Conservation (phyloP, 306 rosid genomes). For the Quercus dentata region DNA sequence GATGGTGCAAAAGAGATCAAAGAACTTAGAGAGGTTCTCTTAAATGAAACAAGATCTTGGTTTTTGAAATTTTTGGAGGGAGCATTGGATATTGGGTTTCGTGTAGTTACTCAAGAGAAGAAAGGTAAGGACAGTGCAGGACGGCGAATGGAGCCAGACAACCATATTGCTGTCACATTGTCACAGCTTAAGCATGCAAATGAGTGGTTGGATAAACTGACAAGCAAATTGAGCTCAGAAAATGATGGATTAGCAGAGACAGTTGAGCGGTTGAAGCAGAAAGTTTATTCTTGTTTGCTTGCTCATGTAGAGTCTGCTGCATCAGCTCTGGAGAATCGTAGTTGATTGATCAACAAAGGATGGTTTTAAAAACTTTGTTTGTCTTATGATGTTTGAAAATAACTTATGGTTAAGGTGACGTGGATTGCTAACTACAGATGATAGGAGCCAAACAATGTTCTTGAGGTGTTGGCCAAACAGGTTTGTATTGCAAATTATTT, state of each 20-base stretch:
- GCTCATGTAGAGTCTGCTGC: slow-evolving; percentile 79
- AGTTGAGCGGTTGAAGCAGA: slow-evolving; percentile 64
- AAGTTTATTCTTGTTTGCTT: slow-evolving; percentile 73
- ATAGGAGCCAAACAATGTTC: slow-evolving; percentile 18
- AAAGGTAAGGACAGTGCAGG: slow-evolving; percentile 56
- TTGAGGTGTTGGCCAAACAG: not conserved
- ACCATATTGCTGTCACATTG: slow-evolving; percentile 62
- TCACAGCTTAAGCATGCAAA: slow-evolving; percentile 83
- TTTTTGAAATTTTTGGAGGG: slow-evolving; percentile 73
- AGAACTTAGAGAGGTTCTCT: slow-evolving; percentile 54
- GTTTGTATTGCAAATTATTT: slow-evolving; percentile 13
- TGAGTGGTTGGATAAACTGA: slow-evolving; percentile 84
- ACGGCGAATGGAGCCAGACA: slow-evolving; percentile 48
- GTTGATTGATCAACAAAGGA: slow-evolving; percentile 31
- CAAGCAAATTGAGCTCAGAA: slow-evolving; percentile 36
- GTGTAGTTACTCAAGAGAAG: slow-evolving; percentile 38
- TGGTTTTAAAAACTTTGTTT: not conserved
- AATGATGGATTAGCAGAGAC: slow-evolving; percentile 42
- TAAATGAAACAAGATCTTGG: slow-evolving; percentile 81
- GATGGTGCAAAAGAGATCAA: slow-evolving; percentile 52
- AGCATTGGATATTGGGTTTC: slow-evolving; percentile 73
- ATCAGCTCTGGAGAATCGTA: slow-evolving; percentile 63
- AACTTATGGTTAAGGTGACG: slow-evolving; percentile 31
- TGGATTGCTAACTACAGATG: slow-evolving; percentile 9
- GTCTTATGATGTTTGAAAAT: slow-evolving; percentile 14